phyloP scores from a whole-genome alignment of 495 filamentous ascomycete species.

The Clohesyomyces aquaticus region DNA sequence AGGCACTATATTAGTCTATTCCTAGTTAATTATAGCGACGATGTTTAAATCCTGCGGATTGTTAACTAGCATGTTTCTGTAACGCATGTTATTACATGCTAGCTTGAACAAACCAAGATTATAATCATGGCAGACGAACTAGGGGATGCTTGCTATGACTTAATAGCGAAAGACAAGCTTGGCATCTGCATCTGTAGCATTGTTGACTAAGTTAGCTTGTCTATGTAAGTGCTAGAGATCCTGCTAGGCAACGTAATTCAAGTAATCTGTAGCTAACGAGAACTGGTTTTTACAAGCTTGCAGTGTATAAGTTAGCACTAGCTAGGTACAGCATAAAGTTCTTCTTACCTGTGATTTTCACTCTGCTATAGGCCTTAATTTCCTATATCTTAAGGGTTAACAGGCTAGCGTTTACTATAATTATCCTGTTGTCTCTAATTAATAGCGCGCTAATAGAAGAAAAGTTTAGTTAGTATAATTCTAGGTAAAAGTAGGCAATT shows the following conservation, averaged over 20 bases:
- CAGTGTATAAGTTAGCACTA: constrained; percentile 21
- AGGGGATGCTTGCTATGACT: constrained; percentile 21
- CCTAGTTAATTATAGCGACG: constrained; percentile 22
- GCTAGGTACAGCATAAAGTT: no score
- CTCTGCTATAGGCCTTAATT: no score
- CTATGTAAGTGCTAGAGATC: constrained; percentile 26
- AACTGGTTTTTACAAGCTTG: constrained; percentile 27
- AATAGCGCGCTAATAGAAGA: no score
- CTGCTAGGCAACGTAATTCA: constrained; percentile 27
- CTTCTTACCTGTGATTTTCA: no score
- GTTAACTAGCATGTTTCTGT: constrained; percentile 28
- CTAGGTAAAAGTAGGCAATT: constrained; percentile 24
- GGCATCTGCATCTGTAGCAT: constrained; percentile 24
- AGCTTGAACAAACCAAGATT: constrained; percentile 24
- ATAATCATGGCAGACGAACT: constrained; percentile 18
- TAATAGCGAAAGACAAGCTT: constrained; percentile 26
- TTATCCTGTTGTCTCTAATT: no score
- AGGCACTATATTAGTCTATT: constrained; percentile 21
- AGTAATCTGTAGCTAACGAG: constrained; percentile 25
- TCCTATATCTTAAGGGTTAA: no score
- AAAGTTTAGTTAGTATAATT: constrained; percentile 25
- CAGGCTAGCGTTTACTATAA: no score
- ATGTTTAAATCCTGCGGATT: constrained; percentile 27
- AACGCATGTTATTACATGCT: constrained; percentile 27
- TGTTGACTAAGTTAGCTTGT: constrained; percentile 23